Percentiles rank a stretch among this genome's conserved stretches.
Evolutionary conservation across 2,329 filamentous ascomycete species (phyloP).

Genomic region (Magnaporthiopsis incrustans): DNA sequence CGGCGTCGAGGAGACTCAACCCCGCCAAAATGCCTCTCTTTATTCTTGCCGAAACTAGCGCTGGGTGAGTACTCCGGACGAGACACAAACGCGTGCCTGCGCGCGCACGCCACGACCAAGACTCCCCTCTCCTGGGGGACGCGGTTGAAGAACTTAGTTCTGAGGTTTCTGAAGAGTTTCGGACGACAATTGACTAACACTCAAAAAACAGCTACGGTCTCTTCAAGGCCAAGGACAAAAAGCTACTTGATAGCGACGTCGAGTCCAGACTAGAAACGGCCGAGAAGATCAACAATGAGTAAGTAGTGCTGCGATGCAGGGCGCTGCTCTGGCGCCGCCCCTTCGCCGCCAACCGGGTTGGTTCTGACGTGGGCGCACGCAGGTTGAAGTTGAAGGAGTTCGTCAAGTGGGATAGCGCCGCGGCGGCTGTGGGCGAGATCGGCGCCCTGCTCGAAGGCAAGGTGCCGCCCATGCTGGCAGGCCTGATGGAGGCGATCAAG

Average conservation of each 20-base stretch:
- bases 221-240: conserved; percentile 98
- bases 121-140: not conserved
- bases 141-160: not conserved
- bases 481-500: conserved; percentile 81
- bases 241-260: conserved; percentile 83
- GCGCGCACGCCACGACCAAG: not conserved
- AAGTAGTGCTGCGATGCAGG: conserved; percentile 30
- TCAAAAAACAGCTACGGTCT: conserved; percentile 74
- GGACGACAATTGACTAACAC: not conserved
- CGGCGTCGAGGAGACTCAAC: conserved; percentile 7
- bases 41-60: conserved; percentile 88
- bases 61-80: conserved; percentile 48
- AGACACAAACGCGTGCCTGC: conserved; percentile 2
- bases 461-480: conserved; percentile 78
- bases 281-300: conserved; percentile 82
- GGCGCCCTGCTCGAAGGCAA: conserved; percentile 86
- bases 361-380: conserved; percentile 4
- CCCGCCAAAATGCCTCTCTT: conserved; percentile 70
- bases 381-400: conserved; percentile 96
- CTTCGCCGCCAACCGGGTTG: not conserved
- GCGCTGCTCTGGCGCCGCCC: conserved; percentile 10
- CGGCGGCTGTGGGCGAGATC: conserved; percentile 83
- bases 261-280: conserved; percentile 63
- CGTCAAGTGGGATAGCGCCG: conserved; percentile 92
- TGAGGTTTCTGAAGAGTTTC: not conserved